A percentile compares a stretch with the other conserved stretches of the same genome.
Conservation (phyloP, 371 early-diverging fungal species). For the Gilbertella persicaria region DNA sequence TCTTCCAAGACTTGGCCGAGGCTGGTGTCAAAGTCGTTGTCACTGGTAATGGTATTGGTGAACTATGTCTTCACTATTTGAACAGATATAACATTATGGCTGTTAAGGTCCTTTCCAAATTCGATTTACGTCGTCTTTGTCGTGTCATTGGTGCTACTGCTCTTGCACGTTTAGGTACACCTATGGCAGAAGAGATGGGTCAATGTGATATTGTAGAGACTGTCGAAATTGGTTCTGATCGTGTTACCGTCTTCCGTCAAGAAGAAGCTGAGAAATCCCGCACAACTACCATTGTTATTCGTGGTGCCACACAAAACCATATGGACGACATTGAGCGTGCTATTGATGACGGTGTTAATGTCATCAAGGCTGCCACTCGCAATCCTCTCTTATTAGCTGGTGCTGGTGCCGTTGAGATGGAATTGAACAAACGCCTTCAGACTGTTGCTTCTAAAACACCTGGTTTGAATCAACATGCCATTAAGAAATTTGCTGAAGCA, state of each 20-base stretch:
- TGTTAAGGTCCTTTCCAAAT: constrained; percentile 92
- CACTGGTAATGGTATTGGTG: constrained; percentile 89
- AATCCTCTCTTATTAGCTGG: constrained; percentile 91
- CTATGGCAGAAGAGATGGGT: constrained; percentile 97
- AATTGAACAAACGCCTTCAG: constrained; percentile 78
- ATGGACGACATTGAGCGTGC: constrained; percentile 98
- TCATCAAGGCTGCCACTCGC: constrained; percentile 91
- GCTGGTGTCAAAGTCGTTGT: constrained; percentile 94
- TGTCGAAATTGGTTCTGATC: constrained; percentile 96
- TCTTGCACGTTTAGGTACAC: constrained; percentile 90
- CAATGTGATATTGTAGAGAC: constrained; percentile 94
- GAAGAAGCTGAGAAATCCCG: constrained; percentile 71
- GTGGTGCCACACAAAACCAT: constrained; percentile 97
- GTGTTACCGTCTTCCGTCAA: constrained; percentile 96
- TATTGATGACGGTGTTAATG: constrained; percentile 97
- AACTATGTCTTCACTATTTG: constrained; percentile 92
- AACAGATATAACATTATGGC: constrained; percentile 91
- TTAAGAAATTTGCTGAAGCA: constrained; percentile 96
- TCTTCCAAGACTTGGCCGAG: constrained; percentile 87
- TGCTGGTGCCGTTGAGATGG: constrained; percentile 97
- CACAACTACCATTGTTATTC: constrained; percentile 95
- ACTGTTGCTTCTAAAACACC: constrained; percentile 84
- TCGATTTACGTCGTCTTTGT: constrained; percentile 94
- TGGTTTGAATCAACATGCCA: constrained; percentile 94
- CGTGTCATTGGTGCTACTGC: constrained; percentile 93